phyloP scores from a whole-genome alignment of 345 rosid species.

The Populus tremula region DNA sequence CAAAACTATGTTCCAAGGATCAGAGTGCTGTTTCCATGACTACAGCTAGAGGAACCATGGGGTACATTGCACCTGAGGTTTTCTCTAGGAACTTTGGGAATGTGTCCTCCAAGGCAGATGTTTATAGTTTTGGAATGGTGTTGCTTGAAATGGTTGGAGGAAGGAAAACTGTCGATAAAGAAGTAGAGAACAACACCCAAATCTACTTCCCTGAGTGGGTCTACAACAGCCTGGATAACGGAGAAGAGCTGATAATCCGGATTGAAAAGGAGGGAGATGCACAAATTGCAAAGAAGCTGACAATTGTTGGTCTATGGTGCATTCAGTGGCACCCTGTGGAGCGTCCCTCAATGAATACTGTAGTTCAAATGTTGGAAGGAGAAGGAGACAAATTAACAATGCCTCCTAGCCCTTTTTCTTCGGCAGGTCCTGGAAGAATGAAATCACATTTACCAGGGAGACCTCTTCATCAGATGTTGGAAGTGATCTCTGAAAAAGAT shows the following conservation, averaged over 20 bases:
- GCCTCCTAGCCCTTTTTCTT: constrained; percentile 14
- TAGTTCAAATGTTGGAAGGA: constrained; percentile 13
- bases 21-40: constrained; percentile 13
- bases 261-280: constrained; percentile 4
- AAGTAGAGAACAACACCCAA: not conserved
- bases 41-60: constrained; percentile 20
- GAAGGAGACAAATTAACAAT: constrained; percentile 4
- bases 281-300: constrained; percentile 6
- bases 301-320: constrained; percentile 14
- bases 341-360: constrained; percentile 15
- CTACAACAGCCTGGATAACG: constrained; percentile 10
- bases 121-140: constrained; percentile 19
- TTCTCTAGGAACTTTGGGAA: constrained; percentile 18
- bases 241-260: constrained; percentile 6
- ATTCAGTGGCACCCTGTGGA: constrained; percentile 19
- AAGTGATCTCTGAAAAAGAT: constrained; percentile 9
- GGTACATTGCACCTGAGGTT: constrained; percentile 22
- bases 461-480: not conserved
- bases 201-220: constrained; percentile 17
- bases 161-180: not conserved
- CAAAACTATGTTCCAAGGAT: constrained; percentile 11
- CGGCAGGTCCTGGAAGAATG: not conserved
- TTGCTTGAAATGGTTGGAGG: constrained; percentile 17
- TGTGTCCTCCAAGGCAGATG: constrained; percentile 16
- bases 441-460: not conserved